phyloP scores from a whole-genome alignment of 805 yeast genomes.

The Candida montana region DNA sequence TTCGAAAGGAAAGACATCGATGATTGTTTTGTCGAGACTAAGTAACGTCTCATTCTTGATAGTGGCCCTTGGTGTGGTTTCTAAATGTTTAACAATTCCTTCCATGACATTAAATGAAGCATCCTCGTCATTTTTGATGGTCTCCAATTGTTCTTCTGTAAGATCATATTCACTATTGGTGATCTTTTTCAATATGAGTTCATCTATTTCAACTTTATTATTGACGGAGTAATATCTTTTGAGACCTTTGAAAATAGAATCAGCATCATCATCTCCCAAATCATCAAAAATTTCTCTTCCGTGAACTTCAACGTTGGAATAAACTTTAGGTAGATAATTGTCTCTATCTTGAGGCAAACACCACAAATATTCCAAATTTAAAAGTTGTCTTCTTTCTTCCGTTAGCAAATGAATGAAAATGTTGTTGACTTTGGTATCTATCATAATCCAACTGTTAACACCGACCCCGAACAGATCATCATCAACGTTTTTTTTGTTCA shows the following conservation, averaged over 20 bases:
- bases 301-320: slow-evolving; percentile 1
- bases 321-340: slow-evolving; percentile 9
- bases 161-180: slow-evolving; percentile 10
- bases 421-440: slow-evolving; percentile 60
- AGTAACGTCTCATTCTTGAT: neutral
- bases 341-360: slow-evolving; percentile 30
- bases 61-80: slow-evolving; percentile 2
- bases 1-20: slow-evolving; percentile 15
- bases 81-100: slow-evolving; percentile 5
- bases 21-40: neutral
- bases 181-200: slow-evolving; percentile 12
- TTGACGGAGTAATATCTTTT: slow-evolving; percentile 34
- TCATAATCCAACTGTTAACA: slow-evolving; percentile 78
- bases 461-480: slow-evolving; percentile 50
- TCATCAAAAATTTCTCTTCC: slow-evolving; percentile 7
- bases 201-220: slow-evolving; percentile 5
- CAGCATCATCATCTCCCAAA: slow-evolving; percentile 20
- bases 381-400: slow-evolving; percentile 54
- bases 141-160: slow-evolving; percentile 1
- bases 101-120: slow-evolving; percentile 6
- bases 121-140: slow-evolving; percentile 6
- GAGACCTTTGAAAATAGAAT: slow-evolving; percentile 42
- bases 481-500: slow-evolving; percentile 46
- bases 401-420: slow-evolving; percentile 73
- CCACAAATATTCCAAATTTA: slow-evolving; percentile 73